Evolutionary conservation across 2,329 filamentous ascomycete species (phyloP), one percentile per base, ranked within the genome.

Genomic region (Fusarium bactridioides): DNA sequence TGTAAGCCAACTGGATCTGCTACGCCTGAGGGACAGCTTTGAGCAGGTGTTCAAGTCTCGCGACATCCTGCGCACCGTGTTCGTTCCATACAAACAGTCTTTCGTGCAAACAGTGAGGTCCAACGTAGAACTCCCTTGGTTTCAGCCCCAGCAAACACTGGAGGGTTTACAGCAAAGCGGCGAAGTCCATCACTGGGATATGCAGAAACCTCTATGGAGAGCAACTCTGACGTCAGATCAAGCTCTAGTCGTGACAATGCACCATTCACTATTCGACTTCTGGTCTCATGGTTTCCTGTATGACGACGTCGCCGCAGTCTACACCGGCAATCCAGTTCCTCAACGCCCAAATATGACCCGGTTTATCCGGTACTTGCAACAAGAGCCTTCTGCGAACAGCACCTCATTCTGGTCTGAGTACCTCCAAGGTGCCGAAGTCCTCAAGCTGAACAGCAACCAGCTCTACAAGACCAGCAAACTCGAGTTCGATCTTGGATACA

Each of bases 221-320:
- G 41, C 23, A 16, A 66, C 50, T 7, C 7, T 57, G 0, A 56
- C 58, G 1, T 25, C 50, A 1, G 63, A 66, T 4, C n/a, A 19
- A 18, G 40, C 69, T 19, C 64, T 81, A 3, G 76, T 78, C 1
- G 69, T 80, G 16, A 76, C 77, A 4, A 79, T 79, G 71, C 79
- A 81, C 51, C 79, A 81, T 56, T 75, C 78, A 10, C 72, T 80
- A 5, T 80, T 80, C 29, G 79, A 81, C 58, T 80, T 74, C 54
- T 80, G 78, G 78, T 80, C 79, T 25, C 73, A 78, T 23, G 48
- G 66, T 7, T 80, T 80, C 44, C 44, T 80, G 19, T 77, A 78
- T 21, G 66, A 77, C 13, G 78, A 80, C 48, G 70, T 75, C 6
- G 56, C 61, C 4, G 61, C 58, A 7, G 53, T 7, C 1, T 71